Percentiles rank a stretch among this genome's conserved stretches.
Evolutionary conservation across 495 filamentous ascomycete genomes (phyloP).

Genomic region (Xylona heveae): DNA sequence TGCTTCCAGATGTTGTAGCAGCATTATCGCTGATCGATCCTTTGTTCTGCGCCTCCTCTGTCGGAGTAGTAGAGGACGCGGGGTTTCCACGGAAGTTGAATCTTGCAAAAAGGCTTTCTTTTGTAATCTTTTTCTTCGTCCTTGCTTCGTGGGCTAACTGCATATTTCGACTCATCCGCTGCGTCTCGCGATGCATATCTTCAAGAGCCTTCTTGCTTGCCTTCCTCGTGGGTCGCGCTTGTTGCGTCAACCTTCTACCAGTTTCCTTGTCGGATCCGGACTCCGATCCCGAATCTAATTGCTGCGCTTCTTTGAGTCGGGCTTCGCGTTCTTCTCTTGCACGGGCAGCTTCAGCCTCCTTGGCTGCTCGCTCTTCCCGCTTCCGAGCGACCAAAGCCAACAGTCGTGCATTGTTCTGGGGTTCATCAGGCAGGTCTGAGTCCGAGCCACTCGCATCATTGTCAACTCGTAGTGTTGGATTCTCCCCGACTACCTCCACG

Average conservation of each 20-base stretch:
- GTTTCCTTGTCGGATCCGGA: conserved; percentile 31
- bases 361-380: conserved; percentile 42
- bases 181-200: conserved; percentile 84
- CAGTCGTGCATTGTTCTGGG: conserved; percentile 33
- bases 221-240: conserved; percentile 51
- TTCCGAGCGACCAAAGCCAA: conserved; percentile 49
- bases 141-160: conserved; percentile 78
- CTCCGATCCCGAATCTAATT: conserved; percentile 19
- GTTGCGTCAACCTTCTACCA: conserved; percentile 35
- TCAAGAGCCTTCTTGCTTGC: conserved; percentile 93
- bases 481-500: conserved; percentile 1
- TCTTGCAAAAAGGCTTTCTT: conserved; percentile 58
- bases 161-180: conserved; percentile 72
- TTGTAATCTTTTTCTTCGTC: conserved; percentile 82
- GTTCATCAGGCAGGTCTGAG: conserved; percentile 22
- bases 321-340: conserved; percentile 26
- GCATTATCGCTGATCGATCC: conserved; percentile 14
- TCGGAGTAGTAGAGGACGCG: conserved; percentile 2
- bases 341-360: conserved; percentile 32
- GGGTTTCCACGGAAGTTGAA: conserved; percentile 76
- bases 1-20: conserved; percentile 16
- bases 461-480: conserved; percentile 1
- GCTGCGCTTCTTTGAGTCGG: conserved; percentile 16
- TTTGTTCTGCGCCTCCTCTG: not conserved
- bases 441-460: conserved; percentile 15